Evolutionary conservation across 2,329 filamentous ascomycete species (phyloP), one percentile per base, ranked within the genome.

Genomic region (Periconia macrospinosa): DNA sequence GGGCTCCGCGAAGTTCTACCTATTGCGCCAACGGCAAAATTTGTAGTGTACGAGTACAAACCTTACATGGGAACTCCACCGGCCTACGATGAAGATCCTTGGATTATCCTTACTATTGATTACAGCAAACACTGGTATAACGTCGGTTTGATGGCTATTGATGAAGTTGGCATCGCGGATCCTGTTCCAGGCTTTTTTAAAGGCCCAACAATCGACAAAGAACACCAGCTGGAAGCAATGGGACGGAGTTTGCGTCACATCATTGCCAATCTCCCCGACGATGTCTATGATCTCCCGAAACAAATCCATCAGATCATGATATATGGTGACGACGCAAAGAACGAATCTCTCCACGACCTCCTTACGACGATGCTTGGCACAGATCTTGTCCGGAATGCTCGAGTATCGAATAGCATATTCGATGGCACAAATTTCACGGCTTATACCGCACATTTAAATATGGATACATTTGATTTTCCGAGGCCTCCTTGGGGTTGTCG

Each of bases 291-390:
- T 18, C 53, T 49, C 17, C 52, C 52, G 13, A 17, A 17, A 13
- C 35, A 50, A n/a, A 43, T 57, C 19, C 53, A 40, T 30, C 51
- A 50, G 19, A 17, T 59, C 37, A n/a, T 54, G 20, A 10, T 59
- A 20, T 59, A 59, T 40, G 56, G 56, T 33, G 56, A 59, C 33
- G 37, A 52, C 23, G 48, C 51, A 17, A 46, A 52, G 15, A 49
- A 49, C 44, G 48, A 47, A 15, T 19, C 41, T 18, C 30, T 56
- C 19, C 53, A n/a, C 30, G 27, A 23, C 37, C 3, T 52, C 2
- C 56, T 59, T 19, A 33, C 18, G 18, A 33, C 30, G 37, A 10
- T 50, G 7, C 48, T 54, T 14, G 46, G 30, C 18, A 14, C 33
- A 42, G 35, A 52, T 23, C 30, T 56, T 13, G 45, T 56, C 23